phyloP scores from a whole-genome alignment of 2,329 filamentous ascomycete genomes.

The Sarocladium oryzae region DNA sequence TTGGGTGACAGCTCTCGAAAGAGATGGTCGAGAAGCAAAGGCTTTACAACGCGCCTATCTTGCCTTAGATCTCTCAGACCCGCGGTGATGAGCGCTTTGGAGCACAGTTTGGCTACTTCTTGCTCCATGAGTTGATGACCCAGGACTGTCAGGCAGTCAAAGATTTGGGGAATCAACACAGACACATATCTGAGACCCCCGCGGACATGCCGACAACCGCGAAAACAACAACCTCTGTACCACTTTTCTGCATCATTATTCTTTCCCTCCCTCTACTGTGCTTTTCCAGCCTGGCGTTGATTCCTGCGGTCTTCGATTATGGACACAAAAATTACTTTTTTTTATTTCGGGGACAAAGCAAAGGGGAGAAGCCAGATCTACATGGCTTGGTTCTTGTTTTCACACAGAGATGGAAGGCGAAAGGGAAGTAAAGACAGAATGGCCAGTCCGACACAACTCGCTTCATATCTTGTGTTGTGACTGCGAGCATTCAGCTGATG shows the following conservation, averaged over 20 bases:
- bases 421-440: not conserved
- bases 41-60: conserved; percentile 54
- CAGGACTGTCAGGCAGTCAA: not conserved
- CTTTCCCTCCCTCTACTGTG: not conserved
- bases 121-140: no score
- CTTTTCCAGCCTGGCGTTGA: conserved; percentile 6
- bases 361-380: not conserved
- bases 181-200: not conserved
- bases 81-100: no score
- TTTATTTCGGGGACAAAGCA: not conserved
- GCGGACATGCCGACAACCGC: no score
- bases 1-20: conserved; percentile 71
- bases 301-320: conserved; percentile 5
- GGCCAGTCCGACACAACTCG: no score
- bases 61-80: conserved; percentile 42
- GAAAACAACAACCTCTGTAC: no score
- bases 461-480: no score
- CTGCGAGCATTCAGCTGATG: no score
- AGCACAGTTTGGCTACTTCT: no score
- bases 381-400: not conserved
- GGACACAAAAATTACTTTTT: conserved; percentile 1
- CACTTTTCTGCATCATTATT: not conserved
- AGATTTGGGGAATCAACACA: not conserved
- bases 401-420: not conserved
- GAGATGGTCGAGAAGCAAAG: conserved; percentile 62